Evolutionary conservation across 371 early-diverging fungal genomes (phyloP).

Genomic region (Fennellomyces sp.): DNA sequence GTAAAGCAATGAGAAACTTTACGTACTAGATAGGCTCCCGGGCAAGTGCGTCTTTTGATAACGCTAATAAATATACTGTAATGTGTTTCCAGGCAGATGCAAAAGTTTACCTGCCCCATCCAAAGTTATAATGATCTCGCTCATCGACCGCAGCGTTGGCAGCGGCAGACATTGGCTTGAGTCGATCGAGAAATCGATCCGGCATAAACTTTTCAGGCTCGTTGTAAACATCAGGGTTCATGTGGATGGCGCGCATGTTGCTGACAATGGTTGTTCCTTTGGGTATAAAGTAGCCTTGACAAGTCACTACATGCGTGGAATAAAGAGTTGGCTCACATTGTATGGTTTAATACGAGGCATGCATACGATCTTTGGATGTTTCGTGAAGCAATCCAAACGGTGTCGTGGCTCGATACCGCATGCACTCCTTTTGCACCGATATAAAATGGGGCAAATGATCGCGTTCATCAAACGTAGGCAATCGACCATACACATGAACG

Average conservation of each 20-base stretch:
- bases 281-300: conserved; percentile 36
- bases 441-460: conserved; percentile 16
- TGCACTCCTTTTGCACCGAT: conserved; percentile 20
- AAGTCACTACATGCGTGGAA: background rate
- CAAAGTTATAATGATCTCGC: conserved; percentile 14
- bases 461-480: conserved; percentile 19
- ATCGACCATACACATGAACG: conserved; percentile 2
- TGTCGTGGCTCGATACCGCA: conserved; percentile 18
- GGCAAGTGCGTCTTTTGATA: no score
- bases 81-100: no score
- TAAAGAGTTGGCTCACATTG: background rate
- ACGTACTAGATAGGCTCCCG: no score
- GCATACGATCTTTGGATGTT: conserved; percentile 20
- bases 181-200: conserved; percentile 17
- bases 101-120: conserved; percentile 21
- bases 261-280: conserved; percentile 28
- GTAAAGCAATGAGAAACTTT: no score
- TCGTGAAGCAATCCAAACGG: conserved; percentile 16
- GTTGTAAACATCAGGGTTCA: conserved; percentile 7
- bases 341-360: background rate
- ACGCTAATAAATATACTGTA: no score
- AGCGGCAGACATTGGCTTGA: conserved; percentile 1
- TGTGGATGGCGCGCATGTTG: conserved; percentile 22
- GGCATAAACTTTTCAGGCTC: conserved; percentile 21
- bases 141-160: conserved; percentile 7